Conservation (phyloP, 495 filamentous ascomycete species). For the Daldinia bambusicola region DNA sequence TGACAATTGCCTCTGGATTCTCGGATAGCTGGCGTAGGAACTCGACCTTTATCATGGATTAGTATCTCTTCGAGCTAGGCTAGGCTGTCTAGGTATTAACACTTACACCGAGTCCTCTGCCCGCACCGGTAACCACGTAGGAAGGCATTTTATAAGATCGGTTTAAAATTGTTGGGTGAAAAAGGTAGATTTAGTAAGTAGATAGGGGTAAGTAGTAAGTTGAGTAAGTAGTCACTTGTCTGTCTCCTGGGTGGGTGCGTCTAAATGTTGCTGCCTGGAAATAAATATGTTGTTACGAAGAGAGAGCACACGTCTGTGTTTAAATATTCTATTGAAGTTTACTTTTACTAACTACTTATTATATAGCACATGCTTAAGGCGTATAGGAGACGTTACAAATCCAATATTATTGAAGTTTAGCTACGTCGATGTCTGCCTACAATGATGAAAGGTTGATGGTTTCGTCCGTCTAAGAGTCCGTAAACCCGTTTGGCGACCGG, state of each 20-base stretch:
- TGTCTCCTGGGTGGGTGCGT: background rate
- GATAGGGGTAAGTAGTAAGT: too few relatives aligned
- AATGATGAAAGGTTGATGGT: background rate
- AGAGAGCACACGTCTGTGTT: background rate
- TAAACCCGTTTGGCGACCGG: background rate
- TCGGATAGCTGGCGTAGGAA: constrained; percentile 50
- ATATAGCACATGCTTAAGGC: too few relatives aligned
- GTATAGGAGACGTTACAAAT: background rate
- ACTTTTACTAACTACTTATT: background rate
- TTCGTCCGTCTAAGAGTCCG: background rate
- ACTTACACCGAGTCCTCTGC: constrained; percentile 51
- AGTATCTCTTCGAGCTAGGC: background rate
- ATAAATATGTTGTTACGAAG: background rate
- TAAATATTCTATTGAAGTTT: background rate
- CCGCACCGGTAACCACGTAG: constrained; percentile 50
- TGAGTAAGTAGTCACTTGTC: background rate
- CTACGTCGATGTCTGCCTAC: background rate
- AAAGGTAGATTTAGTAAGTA: too few relatives aligned
- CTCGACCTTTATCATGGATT: constrained; percentile 45
- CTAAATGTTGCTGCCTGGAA: background rate
- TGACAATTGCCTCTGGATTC: constrained; percentile 45
- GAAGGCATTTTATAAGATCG: constrained; percentile 45
- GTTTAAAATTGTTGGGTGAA: background rate
- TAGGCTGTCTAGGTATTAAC: background rate
- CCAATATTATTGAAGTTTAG: background rate